Conservation (phyloP, 352 stramenopile species). For the Pelagophyceae sp. region DNA sequence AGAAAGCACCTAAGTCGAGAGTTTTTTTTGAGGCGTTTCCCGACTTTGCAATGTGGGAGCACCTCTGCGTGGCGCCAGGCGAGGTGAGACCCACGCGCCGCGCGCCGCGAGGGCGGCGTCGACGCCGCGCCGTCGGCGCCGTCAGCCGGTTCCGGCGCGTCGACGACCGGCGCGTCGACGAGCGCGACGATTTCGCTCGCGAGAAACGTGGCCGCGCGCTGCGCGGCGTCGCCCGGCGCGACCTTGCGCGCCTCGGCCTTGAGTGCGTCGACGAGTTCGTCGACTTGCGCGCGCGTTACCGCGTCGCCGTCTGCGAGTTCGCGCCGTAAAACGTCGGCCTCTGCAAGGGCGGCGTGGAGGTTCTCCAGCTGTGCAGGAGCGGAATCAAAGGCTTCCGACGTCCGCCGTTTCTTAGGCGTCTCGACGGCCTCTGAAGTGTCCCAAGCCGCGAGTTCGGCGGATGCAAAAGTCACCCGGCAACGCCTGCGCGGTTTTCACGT, state of each 20-base stretch:
- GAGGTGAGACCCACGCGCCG: background rate
- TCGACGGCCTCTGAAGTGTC: background rate
- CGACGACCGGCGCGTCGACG: background rate
- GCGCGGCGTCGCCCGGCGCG: background rate
- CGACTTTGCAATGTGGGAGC: no score
- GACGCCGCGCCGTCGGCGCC: background rate
- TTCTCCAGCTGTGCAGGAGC: background rate
- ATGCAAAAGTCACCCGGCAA: slow-evolving; percentile 3
- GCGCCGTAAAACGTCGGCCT: background rate
- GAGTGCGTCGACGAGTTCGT: background rate
- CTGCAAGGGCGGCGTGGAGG: background rate
- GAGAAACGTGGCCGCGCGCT: slow-evolving; percentile 13
- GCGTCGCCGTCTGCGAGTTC: background rate
- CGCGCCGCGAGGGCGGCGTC: background rate
- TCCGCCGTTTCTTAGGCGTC: background rate
- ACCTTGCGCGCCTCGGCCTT: background rate
- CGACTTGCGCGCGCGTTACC: background rate
- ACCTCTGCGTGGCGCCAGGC: slow-evolving; percentile 12
- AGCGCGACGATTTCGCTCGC: background rate
- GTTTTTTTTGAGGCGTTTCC: no score
- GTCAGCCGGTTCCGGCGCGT: background rate
- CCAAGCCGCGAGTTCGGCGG: background rate
- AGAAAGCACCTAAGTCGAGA: no score
- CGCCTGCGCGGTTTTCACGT: background rate
- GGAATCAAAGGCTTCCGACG: background rate